Base-by-base conservation (phyloP, 257 asterid species). In the Solanum pimpinellifolium region DNA sequence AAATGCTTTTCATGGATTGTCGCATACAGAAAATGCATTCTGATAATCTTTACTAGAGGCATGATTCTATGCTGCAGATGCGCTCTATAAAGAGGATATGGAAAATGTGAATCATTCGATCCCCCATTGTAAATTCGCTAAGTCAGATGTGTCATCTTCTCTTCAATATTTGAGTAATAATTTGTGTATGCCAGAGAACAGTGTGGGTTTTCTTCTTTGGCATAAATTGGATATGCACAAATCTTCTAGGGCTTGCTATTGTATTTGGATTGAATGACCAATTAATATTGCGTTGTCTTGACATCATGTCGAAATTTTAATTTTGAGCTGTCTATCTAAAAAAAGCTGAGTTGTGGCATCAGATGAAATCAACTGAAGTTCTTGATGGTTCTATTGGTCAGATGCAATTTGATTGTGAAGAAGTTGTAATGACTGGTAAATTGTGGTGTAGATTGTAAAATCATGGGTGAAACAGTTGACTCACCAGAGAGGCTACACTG, bases 401-500 rank as follows among this genome's bases (percentile, higher is more conserved):
- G 46, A 90, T 85, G 74, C 11, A 42, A 31, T 77, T 85, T 44
- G 37, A 76, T 76, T 76, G 59, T 25, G 60, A 76, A 21, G 81
- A 74, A 76, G 83, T 44, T 76, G 83, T 76, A 76, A 42, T 76
- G 83, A 16, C 77, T 70, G 77, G 77, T 70, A 70, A 20, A 81
- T 81, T 83, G 86, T 60, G 37, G 21, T 83, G 69, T 70, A 91
- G 93, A 85, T 89, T 89, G 93, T 91, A 78, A 91, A 91, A 87
- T 83, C 73, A 21, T 91, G 91, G 93, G 90, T 91, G 78, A 91
- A 91, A 77, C 82, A 69, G 83, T 86, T 91, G 25, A 91, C 91
- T 85, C 93, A 89, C 56, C 89, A 88, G 27, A 88, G 85, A 87
- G 93, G 93, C 66, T 88, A 89, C 69, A 87, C 88, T 69, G 93